Evolutionary conservation across 805 yeast genomes (phyloP).

Genomic region (Starmerella asiatica): DNA sequence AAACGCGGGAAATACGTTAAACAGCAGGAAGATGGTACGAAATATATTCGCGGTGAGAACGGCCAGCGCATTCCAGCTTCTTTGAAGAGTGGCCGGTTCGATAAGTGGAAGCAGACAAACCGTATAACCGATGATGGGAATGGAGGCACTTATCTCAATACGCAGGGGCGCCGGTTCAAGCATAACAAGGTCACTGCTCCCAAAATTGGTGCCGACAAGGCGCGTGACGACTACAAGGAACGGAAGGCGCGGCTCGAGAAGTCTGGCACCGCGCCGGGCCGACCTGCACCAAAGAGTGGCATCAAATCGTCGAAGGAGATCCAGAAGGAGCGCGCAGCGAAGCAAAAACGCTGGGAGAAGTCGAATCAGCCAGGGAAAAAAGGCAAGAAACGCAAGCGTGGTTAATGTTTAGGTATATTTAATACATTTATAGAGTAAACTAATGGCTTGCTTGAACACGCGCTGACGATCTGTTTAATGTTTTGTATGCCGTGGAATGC

Average conservation of each 20-base stretch:
- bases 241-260: constrained; percentile 66
- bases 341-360: constrained; percentile 68
- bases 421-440: too few species aligned
- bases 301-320: constrained; percentile 59
- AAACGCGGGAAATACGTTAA: constrained; percentile 80
- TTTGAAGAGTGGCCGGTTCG: constrained; percentile 79
- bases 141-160: constrained; percentile 39
- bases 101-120: constrained; percentile 75
- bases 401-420: too few species aligned
- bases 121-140: constrained; percentile 36
- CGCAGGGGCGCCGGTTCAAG: constrained; percentile 35
- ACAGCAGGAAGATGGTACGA: constrained; percentile 53
- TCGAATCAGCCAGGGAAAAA: constrained; percentile 19
- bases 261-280: background rate
- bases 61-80: constrained; percentile 89
- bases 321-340: constrained; percentile 54
- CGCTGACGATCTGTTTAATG: too few species aligned
- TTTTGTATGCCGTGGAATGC: too few species aligned
- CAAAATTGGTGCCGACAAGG: constrained; percentile 66
- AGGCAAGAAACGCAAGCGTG: background rate
- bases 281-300: constrained; percentile 58
- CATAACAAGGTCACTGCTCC: constrained; percentile 74
- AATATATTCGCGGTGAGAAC: constrained; percentile 85
- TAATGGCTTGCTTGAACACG: too few species aligned
- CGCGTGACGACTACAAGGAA: constrained; percentile 68